Evolutionary conservation across 768 basidiomycete species (phyloP).

Genomic region (Aureoboletus auriporus): DNA sequence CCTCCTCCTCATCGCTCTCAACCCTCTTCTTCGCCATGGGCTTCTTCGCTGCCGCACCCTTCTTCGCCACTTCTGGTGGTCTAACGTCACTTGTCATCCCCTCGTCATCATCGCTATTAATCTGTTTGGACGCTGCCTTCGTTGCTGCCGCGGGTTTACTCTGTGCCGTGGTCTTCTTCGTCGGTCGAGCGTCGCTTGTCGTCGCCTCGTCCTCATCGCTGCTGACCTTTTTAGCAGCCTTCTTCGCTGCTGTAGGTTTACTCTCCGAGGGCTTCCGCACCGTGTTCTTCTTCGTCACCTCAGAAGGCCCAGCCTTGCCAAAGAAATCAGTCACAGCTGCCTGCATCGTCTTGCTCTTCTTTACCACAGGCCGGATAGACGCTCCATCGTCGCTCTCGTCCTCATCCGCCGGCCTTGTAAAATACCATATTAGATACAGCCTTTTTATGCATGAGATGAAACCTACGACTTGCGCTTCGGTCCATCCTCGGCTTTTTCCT

Average conservation of each 20-base stretch:
- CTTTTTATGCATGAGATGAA: not conserved
- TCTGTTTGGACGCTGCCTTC: too few species aligned
- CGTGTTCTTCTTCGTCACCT: constrained; percentile 36
- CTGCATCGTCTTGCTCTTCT: constrained; percentile 47
- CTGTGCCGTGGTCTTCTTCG: too few species aligned
- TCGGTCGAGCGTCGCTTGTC: constrained; percentile 40
- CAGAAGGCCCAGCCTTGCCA: constrained; percentile 37
- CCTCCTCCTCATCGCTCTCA: constrained; percentile 43
- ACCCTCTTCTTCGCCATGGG: too few species aligned
- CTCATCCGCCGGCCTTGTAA: constrained; percentile 29
- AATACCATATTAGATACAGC: constrained; percentile 6
- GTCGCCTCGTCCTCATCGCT: constrained; percentile 35
- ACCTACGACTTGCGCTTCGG: constrained; percentile 70
- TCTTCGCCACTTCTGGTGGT: too few species aligned
- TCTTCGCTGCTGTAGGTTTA: constrained; percentile 58
- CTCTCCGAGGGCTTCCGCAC: constrained; percentile 53
- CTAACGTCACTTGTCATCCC: too few species aligned
- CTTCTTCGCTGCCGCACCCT: too few species aligned
- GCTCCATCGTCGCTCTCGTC: constrained; percentile 42
- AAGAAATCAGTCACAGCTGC: constrained; percentile 59
- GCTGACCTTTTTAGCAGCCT: constrained; percentile 37
- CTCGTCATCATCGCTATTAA: too few species aligned
- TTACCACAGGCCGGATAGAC: constrained; percentile 44
- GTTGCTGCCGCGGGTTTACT: too few species aligned
- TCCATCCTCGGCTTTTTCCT: constrained; percentile 34